These are phyloP conservation scores for Margaritispora aquatica DNA, from an alignment of 495 filamentous ascomycete species.

Conservation along the genomic window DNA sequence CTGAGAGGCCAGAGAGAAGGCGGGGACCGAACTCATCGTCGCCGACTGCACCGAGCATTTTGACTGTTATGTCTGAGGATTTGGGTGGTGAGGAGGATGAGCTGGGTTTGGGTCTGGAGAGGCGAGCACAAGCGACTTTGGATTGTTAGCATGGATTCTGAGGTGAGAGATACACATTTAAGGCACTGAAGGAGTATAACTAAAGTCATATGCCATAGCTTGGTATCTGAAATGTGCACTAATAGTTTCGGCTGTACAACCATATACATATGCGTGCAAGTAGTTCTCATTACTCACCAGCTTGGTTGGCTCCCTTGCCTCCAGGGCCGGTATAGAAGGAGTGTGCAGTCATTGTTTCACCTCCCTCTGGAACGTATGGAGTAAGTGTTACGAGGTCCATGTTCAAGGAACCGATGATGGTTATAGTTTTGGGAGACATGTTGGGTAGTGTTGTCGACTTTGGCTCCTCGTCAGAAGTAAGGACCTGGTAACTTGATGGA, in stretches of 20 bases:
- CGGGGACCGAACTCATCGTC: slow-evolving; percentile 46
- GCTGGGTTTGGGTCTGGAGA: slow-evolving; percentile 32
- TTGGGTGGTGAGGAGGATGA: slow-evolving; percentile 3
- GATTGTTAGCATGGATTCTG: neutral
- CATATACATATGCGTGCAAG: too few species aligned
- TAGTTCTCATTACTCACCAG: neutral
- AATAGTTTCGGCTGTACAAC: too few species aligned
- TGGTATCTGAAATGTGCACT: too few species aligned
- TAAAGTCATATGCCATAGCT: too few species aligned
- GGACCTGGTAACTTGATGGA: neutral
- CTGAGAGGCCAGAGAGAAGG: slow-evolving; percentile 39
- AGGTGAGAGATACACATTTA: too few species aligned
- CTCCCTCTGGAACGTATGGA: slow-evolving; percentile 70
- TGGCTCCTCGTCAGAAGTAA: too few species aligned
- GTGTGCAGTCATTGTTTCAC: slow-evolving; percentile 81
- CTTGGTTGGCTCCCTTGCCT: slow-evolving; percentile 92
- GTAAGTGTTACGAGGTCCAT: slow-evolving; percentile 86
- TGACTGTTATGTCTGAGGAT: slow-evolving; percentile 47
- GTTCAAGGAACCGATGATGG: slow-evolving; percentile 88
- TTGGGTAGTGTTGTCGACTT: too few species aligned
- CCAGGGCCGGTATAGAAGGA: slow-evolving; percentile 75
- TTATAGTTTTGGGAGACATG: slow-evolving; percentile 50
- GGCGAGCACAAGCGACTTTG: slow-evolving; percentile 42
- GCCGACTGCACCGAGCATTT: slow-evolving; percentile 83
- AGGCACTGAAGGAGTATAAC: too few species aligned